Evolutionary conservation across 208 protist species (phyloP).

Genomic region (Trichomonas tenax): DNA sequence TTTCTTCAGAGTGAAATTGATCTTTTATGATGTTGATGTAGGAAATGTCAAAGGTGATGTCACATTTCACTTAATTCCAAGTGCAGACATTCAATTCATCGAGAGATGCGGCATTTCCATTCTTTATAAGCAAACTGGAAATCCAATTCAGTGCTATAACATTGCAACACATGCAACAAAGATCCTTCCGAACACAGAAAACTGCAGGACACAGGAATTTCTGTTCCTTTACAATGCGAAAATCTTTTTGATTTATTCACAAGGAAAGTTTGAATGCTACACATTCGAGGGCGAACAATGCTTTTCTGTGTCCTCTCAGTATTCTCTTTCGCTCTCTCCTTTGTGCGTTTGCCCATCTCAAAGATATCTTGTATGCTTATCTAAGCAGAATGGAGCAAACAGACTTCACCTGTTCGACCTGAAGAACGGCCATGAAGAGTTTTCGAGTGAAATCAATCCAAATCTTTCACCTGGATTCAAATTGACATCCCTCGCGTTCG

Average conservation of each 20-base stretch:
- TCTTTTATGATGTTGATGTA: background rate
- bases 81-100: background rate
- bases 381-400: background rate
- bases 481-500: background rate
- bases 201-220: background rate
- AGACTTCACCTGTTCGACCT: background rate
- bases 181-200: background rate
- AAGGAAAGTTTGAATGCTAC: background rate
- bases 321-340: background rate
- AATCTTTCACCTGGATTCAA: background rate
- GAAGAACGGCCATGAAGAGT: background rate
- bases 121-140: background rate
- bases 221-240: background rate
- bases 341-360: background rate
- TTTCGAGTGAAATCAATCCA: background rate
- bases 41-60: background rate
- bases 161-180: background rate
- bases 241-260: background rate
- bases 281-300: background rate
- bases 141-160: background rate
- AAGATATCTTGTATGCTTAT: background rate
- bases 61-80: background rate
- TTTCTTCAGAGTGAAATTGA: background rate
- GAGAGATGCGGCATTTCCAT: background rate
- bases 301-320: background rate